Evolutionary conservation across 192 early-diverging fungal genomes (phyloP).

Genomic region (Chytriomyces confervae): DNA sequence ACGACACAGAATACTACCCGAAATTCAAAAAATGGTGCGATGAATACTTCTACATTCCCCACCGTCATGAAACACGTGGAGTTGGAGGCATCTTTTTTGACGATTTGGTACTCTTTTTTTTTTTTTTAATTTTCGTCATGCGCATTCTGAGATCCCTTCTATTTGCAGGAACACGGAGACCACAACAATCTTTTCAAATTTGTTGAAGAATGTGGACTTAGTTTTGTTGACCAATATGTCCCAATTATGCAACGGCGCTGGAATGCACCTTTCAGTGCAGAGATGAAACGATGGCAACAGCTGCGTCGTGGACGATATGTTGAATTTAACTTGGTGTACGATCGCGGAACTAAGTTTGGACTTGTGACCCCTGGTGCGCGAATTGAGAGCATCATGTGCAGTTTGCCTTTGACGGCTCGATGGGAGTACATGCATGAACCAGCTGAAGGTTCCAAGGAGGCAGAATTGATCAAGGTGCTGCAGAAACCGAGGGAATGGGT

Average conservation of each 20-base stretch:
- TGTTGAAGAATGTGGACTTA: slow-evolving; percentile 80
- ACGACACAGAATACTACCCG: slow-evolving; percentile 82
- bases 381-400: slow-evolving; percentile 95
- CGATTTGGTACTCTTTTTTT: slow-evolving; percentile 62
- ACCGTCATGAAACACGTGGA: slow-evolving; percentile 88
- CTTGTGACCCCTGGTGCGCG: slow-evolving; percentile 93
- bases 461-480: slow-evolving; percentile 77
- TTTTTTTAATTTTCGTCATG: slow-evolving; percentile 48
- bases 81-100: slow-evolving; percentile 99
- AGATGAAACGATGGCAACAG: slow-evolving; percentile 92
- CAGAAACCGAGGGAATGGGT: slow-evolving; percentile 83
- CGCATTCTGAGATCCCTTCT: neutral
- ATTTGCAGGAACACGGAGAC: slow-evolving; percentile 36
- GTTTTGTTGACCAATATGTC: slow-evolving; percentile 84
- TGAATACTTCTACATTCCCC: slow-evolving; percentile 87
- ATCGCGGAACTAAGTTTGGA: slow-evolving; percentile 98
- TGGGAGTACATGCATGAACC: slow-evolving; percentile 94
- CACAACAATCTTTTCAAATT: slow-evolving; percentile 81
- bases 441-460: slow-evolving; percentile 71
- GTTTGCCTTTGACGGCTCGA: slow-evolving; percentile 88
- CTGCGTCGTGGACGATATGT: slow-evolving; percentile 94
- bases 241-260: slow-evolving; percentile 85
- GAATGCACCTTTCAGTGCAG: slow-evolving; percentile 75
- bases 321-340: slow-evolving; percentile 95
- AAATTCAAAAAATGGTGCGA: slow-evolving; percentile 98